Percentiles rank a stretch among this genome's conserved stretches.
Evolutionary conservation across 2,329 filamentous ascomycete species (phyloP).

Genomic region (Exophiala sideris): DNA sequence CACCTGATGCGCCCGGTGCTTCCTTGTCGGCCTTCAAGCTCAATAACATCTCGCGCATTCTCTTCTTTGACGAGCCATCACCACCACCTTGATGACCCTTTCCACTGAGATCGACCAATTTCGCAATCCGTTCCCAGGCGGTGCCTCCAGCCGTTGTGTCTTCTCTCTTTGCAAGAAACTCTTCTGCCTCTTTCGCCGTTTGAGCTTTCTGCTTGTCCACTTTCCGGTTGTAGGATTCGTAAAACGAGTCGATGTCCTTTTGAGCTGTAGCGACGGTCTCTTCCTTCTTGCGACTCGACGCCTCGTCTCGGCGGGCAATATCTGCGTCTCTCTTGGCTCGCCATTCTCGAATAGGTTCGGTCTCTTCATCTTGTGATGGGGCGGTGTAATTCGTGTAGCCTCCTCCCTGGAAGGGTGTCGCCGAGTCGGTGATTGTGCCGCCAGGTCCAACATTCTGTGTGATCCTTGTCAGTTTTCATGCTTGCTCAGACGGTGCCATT

Average conservation of each 20-base stretch:
- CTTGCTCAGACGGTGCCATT: not conserved
- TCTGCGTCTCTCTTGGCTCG: conserved; percentile 81
- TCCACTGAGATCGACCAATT: conserved; percentile 93
- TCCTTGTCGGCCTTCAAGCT: conserved; percentile 93
- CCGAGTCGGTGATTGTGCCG: conserved; percentile 73
- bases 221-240: conserved; percentile 98
- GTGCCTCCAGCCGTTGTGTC: conserved; percentile 93
- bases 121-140: conserved; percentile 97
- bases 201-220: conserved; percentile 90
- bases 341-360: conserved; percentile 64
- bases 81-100: conserved; percentile 82
- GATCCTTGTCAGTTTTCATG: conserved; percentile 7
- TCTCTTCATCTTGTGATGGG: conserved; percentile 61
- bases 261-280: conserved; percentile 86
- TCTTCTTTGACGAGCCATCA: conserved; percentile 87
- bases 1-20: conserved; percentile 57
- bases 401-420: conserved; percentile 52
- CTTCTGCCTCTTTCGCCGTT: conserved; percentile 85
- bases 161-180: conserved; percentile 83
- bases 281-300: conserved; percentile 76
- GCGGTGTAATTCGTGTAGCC: conserved; percentile 53
- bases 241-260: conserved; percentile 96
- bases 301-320: conserved; percentile 78
- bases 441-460: conserved; percentile 67
- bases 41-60: conserved; percentile 85